Percentiles rank a stretch among this genome's conserved stretches.
Conservation (phyloP, 805 yeast genomes). For the Candida mattraensis region DNA sequence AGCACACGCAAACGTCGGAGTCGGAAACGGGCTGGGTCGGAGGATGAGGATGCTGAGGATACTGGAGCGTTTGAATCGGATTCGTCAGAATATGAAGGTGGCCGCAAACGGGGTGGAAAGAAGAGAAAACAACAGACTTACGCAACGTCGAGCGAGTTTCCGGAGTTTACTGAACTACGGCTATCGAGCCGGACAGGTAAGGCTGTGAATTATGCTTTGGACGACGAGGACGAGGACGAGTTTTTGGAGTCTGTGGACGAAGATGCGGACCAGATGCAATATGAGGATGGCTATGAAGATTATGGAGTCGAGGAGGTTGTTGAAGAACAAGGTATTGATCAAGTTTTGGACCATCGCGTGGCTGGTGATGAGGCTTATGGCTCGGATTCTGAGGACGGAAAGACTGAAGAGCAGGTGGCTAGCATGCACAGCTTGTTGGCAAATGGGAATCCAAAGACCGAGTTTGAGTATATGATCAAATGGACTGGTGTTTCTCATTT, state of each 20-base stretch:
- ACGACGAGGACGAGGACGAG: slow-evolving; percentile 51
- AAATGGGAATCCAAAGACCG: slow-evolving; percentile 51
- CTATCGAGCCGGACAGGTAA: slow-evolving; percentile 75
- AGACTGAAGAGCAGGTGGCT: slow-evolving; percentile 25
- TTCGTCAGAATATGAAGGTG: slow-evolving; percentile 34
- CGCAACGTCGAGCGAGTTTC: slow-evolving; percentile 12
- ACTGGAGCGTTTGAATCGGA: slow-evolving; percentile 32
- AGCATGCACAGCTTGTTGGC: slow-evolving; percentile 14
- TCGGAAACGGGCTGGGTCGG: slow-evolving; percentile 27
- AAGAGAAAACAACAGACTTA: slow-evolving; percentile 16
- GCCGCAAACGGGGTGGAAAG: slow-evolving; percentile 9
- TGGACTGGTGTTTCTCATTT: slow-evolving; percentile 89
- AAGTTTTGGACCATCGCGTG: slow-evolving; percentile 56
- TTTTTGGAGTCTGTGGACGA: slow-evolving; percentile 46
- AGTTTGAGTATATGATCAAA: slow-evolving; percentile 65
- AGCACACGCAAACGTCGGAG: slow-evolving; percentile 20
- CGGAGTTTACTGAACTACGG: slow-evolving; percentile 55
- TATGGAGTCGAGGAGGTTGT: slow-evolving; percentile 20
- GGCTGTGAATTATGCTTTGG: slow-evolving; percentile 72
- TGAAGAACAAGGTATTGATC: slow-evolving; percentile 31
- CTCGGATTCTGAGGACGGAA: slow-evolving; percentile 37
- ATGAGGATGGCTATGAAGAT: slow-evolving; percentile 27
- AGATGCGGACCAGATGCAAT: slow-evolving; percentile 26
- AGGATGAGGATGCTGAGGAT: slow-evolving; percentile 29
- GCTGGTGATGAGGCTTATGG: slow-evolving; percentile 33